Evolutionary conservation across 164 flowering plant species (phyloP).

Genomic region (Macadamia integrifolia): DNA sequence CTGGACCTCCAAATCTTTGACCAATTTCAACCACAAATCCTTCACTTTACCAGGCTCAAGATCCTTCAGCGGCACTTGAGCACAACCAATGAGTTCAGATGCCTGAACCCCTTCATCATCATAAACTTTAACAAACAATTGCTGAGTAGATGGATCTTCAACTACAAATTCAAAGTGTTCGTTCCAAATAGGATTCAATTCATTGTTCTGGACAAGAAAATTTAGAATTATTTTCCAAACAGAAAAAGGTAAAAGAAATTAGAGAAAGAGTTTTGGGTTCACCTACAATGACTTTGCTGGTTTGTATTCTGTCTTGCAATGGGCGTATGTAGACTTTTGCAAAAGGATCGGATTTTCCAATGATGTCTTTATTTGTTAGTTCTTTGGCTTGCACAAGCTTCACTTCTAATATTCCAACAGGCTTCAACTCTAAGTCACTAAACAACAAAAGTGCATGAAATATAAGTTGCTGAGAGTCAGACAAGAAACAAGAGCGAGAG

Average conservation of each 20-base stretch:
- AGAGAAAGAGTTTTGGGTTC: background rate
- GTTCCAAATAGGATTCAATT: conserved; percentile 95
- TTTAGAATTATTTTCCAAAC: background rate
- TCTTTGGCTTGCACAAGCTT: conserved; percentile 97
- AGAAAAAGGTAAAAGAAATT: conserved; percentile 2
- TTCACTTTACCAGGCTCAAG: conserved; percentile 96
- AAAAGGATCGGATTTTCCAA: conserved; percentile 98
- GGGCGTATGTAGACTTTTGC: conserved; percentile 88
- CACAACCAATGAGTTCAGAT: conserved; percentile 85
- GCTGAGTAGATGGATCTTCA: conserved; percentile 89
- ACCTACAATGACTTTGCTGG: conserved; percentile 80
- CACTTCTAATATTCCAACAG: conserved; percentile 89
- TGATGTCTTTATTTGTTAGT: conserved; percentile 80
- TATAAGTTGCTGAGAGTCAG: background rate
- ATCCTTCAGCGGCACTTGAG: conserved; percentile 54
- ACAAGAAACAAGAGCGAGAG: background rate
- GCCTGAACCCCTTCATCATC: conserved; percentile 95
- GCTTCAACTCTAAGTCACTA: conserved; percentile 92
- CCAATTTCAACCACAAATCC: conserved; percentile 94
- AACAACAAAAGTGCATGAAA: conserved; percentile 8
- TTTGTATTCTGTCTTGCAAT: conserved; percentile 70
- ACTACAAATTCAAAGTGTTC: conserved; percentile 90
- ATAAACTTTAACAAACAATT: conserved; percentile 69
- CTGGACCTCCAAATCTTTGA: conserved; percentile 92
- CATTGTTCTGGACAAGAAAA: conserved; percentile 60